Evolutionary conservation across 495 filamentous ascomycete genomes (phyloP).

Genomic region (Trichocladium antarcticum): DNA sequence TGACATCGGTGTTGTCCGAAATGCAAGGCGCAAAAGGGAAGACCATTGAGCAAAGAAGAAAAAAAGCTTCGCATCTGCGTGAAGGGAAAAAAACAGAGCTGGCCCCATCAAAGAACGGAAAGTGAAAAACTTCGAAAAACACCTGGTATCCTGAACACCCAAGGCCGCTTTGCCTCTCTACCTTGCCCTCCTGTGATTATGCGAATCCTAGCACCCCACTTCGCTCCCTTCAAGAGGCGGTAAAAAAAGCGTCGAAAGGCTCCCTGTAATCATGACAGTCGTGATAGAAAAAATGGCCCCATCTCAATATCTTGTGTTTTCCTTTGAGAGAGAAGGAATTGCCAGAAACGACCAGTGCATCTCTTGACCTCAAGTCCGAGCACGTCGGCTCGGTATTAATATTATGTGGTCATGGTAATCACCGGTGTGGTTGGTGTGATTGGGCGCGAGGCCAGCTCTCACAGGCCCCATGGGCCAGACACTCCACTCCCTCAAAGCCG

Average conservation of each 20-base stretch:
- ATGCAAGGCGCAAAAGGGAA: neutral
- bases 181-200: conserved; percentile 4
- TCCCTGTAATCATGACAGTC: conserved; percentile 11
- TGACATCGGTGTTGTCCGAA: neutral
- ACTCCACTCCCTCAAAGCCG: conserved; percentile 44
- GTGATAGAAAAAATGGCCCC: neutral
- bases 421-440: neutral
- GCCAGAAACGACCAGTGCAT: neutral
- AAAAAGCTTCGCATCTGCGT: neutral
- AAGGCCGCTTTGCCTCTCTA: neutral
- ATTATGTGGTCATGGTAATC: neutral
- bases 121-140: neutral
- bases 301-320: neutral
- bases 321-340: neutral
- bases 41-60: neutral
- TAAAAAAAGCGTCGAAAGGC: neutral
- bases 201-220: neutral
- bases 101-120: too few relatives aligned
- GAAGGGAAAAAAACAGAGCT: neutral
- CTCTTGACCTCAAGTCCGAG: neutral
- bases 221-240: neutral
- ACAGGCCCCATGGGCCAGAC: neutral
- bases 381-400: neutral
- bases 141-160: conserved; percentile 20
- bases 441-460: conserved; percentile 11